Base-by-base conservation (phyloP, 208 protist species). In the Wallacemonas sp. region DNA sequence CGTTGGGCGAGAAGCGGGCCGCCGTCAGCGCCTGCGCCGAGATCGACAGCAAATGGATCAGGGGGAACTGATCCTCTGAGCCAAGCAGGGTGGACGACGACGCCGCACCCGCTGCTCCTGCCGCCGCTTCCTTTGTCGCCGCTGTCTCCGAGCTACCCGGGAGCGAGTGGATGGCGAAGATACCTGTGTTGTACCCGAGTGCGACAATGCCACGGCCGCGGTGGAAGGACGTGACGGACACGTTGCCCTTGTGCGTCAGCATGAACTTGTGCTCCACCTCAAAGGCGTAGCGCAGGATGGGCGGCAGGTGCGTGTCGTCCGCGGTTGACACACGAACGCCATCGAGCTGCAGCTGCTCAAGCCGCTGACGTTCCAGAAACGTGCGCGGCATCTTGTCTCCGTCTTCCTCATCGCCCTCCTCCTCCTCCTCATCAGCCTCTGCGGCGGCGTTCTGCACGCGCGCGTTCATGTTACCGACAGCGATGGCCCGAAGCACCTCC, bases 1-100 rank as follows among this genome's bases (percentile, higher is more conserved):
- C 95, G 64, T 34, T 90, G 12, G 84, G 81, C 23, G 77, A 91
- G 69, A 96, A 94, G 57, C 63, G 62, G n/a, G 90, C 79, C n/a
- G 90, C 85, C 21, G 88, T 96, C 33, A 98, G 80, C 5, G 87
- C 76, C 72, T 95, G 88, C 17, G 92, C 87, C 29, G 94, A 96
- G 74, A 98, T 95, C 55, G 91, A 96, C 36, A 98, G 83, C 19
- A 95, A 70, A 56, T 98, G 94, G 26, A 96, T 75, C 16, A 94
- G 73, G 0, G 77, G 57, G 21, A 95, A 65, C 55, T 82, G 65
- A 9, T 62, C 60, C 16, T 49, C 34, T 3, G 56, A n/a, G 32
- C 44, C 44, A 12, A 49, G 9, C 17, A 49, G 44, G 12, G 52
- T 33, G 29, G 33, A 33, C 0, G 43, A 27, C 16, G 61, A 41